Percentiles rank a stretch among this genome's conserved stretches.
Evolutionary conservation across 345 rosid species (phyloP).

Genomic region (Conringia planisiliqua): DNA sequence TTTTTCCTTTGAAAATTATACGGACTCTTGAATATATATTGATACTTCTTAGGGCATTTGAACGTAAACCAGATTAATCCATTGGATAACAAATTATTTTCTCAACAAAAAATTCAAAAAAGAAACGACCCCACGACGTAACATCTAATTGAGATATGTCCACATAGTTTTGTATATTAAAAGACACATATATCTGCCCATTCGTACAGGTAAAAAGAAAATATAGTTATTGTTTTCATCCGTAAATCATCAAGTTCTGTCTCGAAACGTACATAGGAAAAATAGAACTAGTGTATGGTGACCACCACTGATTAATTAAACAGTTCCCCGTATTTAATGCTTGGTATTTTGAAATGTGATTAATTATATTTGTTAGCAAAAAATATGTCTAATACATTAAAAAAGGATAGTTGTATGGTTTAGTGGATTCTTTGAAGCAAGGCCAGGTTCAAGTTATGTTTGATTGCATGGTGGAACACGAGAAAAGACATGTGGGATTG

Average conservation of each 20-base stretch:
- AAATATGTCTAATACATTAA: not conserved
- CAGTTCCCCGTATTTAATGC: constrained; percentile 14
- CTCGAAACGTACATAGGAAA: not conserved
- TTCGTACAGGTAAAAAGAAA: not conserved
- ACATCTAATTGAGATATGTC: constrained; percentile 9
- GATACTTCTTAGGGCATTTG: not conserved
- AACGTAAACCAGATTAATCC: not conserved
- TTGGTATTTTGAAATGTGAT: constrained; percentile 6
- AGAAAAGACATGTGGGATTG: constrained; percentile 32
- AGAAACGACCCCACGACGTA: not conserved
- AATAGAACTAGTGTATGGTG: constrained; percentile 5
- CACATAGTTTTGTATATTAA: not conserved
- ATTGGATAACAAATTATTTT: not conserved
- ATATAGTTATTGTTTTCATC: not conserved
- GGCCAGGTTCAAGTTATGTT: constrained; percentile 36
- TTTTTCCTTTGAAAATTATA: not conserved
- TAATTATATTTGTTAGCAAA: constrained; percentile 1
- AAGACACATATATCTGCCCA: not conserved
- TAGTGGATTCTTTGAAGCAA: constrained; percentile 14
- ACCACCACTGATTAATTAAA: not conserved
- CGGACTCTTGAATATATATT: not conserved
- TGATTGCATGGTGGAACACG: constrained; percentile 34
- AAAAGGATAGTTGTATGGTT: not conserved
- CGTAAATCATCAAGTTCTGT: not conserved
- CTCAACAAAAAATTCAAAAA: not conserved